Evolutionary conservation across 2,329 filamentous ascomycete species (phyloP), one percentile per base, ranked within the genome.

Genomic region (Lojkania enalia): DNA sequence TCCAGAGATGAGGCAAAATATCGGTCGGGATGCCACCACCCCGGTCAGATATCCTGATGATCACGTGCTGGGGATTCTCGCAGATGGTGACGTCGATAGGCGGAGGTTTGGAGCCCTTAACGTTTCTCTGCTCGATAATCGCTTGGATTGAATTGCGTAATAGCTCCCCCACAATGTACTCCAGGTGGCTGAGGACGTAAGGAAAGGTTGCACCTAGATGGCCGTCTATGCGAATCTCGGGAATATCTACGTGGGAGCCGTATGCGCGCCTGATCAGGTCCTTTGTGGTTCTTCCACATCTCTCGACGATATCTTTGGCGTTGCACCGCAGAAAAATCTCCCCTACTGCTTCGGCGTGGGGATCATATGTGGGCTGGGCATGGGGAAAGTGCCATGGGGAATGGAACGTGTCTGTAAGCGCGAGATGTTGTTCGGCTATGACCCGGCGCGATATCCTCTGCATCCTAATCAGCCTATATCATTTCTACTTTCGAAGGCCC

Each of bases 161-260:
- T 16, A 99, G 83, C 73, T 99, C 94, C 39, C 94, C 91, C 45
- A 99, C 82, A 58, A 99, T 96, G 71, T 99, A 99, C 72, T 99
- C 92, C 39, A 99, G 81, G 67, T 97, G 94, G 63, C 86, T 94
- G 39, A 96, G 81, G 53, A 99, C 97, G 63, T 96, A 99, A 1
- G 95, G 94, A 64, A 99, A 99, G 21, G 85, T 95, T 3, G 91
- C 91, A 20, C 88, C 84, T 2, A 94, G 77, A 64, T 99, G 90
- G 16, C 95, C 94, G 51, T 87, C 81, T 45, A 99, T 78, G 35
- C 80, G 82, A 69, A 99, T 88, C 52, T 90, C 83, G 4, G 94
- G 94, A 1, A 99, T 80, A 39, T 78, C 74, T 1, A 84, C 79
- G 42, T 85, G 77, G 1, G 84, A 77, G 1, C 87, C 88, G 58